Conservation (phyloP, 164 flowering plant species). For the Vitis rupestris region DNA sequence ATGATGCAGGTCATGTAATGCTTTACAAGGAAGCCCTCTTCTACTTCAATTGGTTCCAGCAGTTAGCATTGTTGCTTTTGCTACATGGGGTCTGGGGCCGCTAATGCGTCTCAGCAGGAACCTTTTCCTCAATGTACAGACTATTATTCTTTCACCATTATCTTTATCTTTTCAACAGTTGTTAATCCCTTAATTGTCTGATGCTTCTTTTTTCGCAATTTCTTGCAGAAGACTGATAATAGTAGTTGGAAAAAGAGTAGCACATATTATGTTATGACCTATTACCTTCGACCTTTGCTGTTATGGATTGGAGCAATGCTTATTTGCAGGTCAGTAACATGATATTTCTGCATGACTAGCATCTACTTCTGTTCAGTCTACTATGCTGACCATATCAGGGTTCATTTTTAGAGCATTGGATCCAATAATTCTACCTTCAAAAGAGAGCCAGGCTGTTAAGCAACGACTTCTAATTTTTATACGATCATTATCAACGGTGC, state of each 20-base stretch:
- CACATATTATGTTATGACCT: slow-evolving; percentile 56
- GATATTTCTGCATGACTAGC: background rate
- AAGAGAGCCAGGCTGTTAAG: slow-evolving; percentile 41
- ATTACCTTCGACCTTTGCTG: slow-evolving; percentile 79
- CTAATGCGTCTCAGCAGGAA: slow-evolving; percentile 31
- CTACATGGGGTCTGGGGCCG: slow-evolving; percentile 43
- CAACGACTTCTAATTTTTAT: slow-evolving; percentile 40
- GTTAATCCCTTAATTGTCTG: background rate
- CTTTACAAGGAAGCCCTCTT: slow-evolving; percentile 28
- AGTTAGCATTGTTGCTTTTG: slow-evolving; percentile 39
- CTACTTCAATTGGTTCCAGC: slow-evolving; percentile 31
- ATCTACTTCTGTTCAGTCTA: background rate
- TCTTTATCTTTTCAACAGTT: background rate
- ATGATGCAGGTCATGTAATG: slow-evolving; percentile 31
- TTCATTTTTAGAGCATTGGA: slow-evolving; percentile 35
- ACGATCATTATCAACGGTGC: slow-evolving; percentile 33
- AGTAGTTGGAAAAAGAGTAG: slow-evolving; percentile 78
- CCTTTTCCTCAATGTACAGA: slow-evolving; percentile 29
- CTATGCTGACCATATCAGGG: background rate
- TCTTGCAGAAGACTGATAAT: slow-evolving; percentile 65
- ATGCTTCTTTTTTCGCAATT: background rate
- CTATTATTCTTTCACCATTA: background rate
- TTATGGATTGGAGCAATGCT: slow-evolving; percentile 86
- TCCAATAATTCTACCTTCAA: slow-evolving; percentile 36
- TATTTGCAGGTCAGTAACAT: slow-evolving; percentile 60